Percentiles rank a stretch among this genome's conserved stretches.
These are phyloP conservation scores for Metschnikowia sp. DNA, from an alignment of 805 yeast genomes.

Conservation along the genomic window DNA sequence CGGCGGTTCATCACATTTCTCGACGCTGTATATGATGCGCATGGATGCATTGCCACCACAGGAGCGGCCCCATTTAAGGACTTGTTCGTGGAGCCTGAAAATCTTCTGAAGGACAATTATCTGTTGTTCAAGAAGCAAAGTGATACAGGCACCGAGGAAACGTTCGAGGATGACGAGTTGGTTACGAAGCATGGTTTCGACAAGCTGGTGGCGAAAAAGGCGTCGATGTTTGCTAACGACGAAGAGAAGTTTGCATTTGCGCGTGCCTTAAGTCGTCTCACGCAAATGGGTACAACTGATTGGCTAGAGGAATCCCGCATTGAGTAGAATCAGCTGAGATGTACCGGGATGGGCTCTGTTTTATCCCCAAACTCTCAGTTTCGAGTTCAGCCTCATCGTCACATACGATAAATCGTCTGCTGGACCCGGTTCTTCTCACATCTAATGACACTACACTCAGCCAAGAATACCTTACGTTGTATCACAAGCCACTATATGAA, in stretches of 20 bases:
- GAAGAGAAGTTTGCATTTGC: conserved; percentile 98
- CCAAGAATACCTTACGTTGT: too few relatives aligned
- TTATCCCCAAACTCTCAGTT: too few relatives aligned
- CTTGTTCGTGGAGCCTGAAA: conserved; percentile 81
- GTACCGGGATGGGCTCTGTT: not conserved
- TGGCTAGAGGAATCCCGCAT: conserved; percentile 60
- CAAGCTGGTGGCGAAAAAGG: conserved; percentile 64
- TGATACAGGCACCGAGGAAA: conserved; percentile 34
- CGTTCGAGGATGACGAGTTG: conserved; percentile 54
- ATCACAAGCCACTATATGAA: too few relatives aligned
- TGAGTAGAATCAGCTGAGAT: not conserved
- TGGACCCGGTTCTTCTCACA: too few relatives aligned
- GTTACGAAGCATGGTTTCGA: conserved; percentile 77
- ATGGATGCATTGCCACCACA: conserved; percentile 83
- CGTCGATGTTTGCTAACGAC: conserved; percentile 80
- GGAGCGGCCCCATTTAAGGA: conserved; percentile 82
- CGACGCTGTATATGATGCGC: conserved; percentile 93
- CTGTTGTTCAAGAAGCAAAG: conserved; percentile 40
- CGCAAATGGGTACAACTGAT: conserved; percentile 90
- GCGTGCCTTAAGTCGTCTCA: conserved; percentile 82
- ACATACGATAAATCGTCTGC: too few relatives aligned
- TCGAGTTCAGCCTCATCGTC: too few relatives aligned
- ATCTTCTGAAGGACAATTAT: conserved; percentile 46
- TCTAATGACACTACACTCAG: too few relatives aligned
- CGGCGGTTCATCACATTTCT: conserved; percentile 90